Evolutionary conservation across 2,329 filamentous ascomycete genomes (phyloP).

Genomic region (Beauveria sp.): DNA sequence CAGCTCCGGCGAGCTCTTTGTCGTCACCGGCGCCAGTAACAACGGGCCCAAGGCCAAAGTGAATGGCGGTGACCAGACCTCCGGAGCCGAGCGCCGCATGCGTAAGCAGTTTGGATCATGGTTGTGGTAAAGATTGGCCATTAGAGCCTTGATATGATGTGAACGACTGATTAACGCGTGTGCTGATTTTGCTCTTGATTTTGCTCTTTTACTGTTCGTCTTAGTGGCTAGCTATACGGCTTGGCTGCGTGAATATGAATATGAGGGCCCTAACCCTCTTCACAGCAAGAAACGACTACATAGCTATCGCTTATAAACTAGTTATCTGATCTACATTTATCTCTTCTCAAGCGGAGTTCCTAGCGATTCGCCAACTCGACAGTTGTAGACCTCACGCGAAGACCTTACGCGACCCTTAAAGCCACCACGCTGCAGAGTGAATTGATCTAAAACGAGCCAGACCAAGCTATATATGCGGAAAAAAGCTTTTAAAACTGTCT

Average conservation of each 20-base stretch:
- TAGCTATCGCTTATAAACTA: no score
- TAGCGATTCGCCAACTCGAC: neutral
- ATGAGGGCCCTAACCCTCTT: no score
- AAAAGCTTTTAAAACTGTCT: neutral
- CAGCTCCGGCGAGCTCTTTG: constrained; percentile 47
- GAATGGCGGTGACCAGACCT: neutral
- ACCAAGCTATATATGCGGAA: neutral
- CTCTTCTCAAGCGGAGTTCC: no score
- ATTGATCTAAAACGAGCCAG: neutral
- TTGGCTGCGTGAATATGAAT: no score
- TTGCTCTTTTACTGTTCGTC: no score
- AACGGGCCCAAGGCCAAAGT: neutral
- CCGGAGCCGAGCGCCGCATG: neutral
- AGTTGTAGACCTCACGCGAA: no score
- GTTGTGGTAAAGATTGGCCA: neutral
- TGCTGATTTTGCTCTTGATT: no score
- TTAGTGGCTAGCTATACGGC: no score
- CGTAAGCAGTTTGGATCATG: neutral
- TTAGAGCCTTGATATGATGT: neutral
- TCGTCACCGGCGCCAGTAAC: constrained; percentile 23
- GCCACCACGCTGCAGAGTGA: neutral
- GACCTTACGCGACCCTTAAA: neutral
- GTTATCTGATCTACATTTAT: no score
- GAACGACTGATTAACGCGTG: neutral
- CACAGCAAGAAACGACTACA: no score